Base-by-base conservation (phyloP, 2,329 filamentous ascomycete genomes). In the Intubia oerlemansii region DNA sequence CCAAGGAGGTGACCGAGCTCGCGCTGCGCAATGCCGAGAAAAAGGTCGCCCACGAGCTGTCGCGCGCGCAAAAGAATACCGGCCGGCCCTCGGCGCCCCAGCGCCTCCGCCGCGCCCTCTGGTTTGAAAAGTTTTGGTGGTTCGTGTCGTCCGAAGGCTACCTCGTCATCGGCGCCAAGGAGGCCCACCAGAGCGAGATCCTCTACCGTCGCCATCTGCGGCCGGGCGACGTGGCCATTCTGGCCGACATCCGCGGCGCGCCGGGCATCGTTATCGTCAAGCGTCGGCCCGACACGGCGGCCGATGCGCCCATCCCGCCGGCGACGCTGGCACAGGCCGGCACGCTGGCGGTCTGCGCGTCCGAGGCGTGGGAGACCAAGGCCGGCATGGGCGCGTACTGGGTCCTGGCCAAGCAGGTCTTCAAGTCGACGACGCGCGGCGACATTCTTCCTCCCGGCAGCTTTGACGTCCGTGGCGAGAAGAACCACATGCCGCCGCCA, bases 91-190 rank as follows among this genome's bases (percentile, higher is more conserved):
- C 14, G 6, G 57, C 90, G 2, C 54, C 95, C 8, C 71, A 84
- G 25, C 81, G 77, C 0, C 74, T 92, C 7, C 67, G 88, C 32
- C 76, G 72, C 42, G 75, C 73, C 38, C 66, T 84, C 42, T 98
- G 88, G 88, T 98, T 93, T 40, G 88, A 98, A 44, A 98, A 98
- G 50, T 98, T 92, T 42, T 58, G 72, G 17, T 95, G 81, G 63
- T 98, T 98, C 52, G 66, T 95, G 40, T 93, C 84, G 1, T 90
- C 82, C 0, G 88, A 98, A 44, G 84, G 85, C 5, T 93, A 95
- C 46, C 62, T 98, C 5, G 78, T 95, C 1, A 62, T 98, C 11
- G 85, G 72, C 25, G 85, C 82, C 11, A 81, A 80, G 36, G 88
- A 98, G 52, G 65, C 72, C 2, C 75, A 80, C 41, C 88, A 98